Evolutionary conservation across 805 yeast genomes (phyloP).

Genomic region (Starmerella geochares): DNA sequence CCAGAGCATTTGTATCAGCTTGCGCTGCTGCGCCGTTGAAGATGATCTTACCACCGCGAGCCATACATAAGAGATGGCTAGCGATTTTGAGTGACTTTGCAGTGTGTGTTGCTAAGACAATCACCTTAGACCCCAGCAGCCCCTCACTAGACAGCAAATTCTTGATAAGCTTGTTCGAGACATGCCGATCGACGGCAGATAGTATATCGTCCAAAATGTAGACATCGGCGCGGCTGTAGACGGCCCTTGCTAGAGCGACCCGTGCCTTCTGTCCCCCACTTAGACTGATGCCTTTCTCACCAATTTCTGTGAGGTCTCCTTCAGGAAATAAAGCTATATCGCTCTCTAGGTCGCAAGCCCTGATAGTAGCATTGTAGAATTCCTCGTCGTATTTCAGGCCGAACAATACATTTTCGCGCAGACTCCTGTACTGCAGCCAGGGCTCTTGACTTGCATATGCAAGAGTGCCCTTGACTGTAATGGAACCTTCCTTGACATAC

Average conservation of each 20-base stretch:
- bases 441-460: slow-evolving; percentile 85
- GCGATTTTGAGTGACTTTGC: slow-evolving; percentile 50
- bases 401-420: slow-evolving; percentile 64
- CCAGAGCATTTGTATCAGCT: not conserved
- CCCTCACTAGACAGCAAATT: slow-evolving; percentile 73
- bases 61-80: slow-evolving; percentile 7
- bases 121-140: slow-evolving; percentile 59
- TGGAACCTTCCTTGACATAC: slow-evolving; percentile 57
- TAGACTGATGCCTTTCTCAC: slow-evolving; percentile 90
- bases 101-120: slow-evolving; percentile 73
- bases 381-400: slow-evolving; percentile 71
- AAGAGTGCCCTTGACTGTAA: slow-evolving; percentile 53
- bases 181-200: slow-evolving; percentile 92
- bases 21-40: slow-evolving; percentile 2
- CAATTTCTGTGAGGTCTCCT: slow-evolving; percentile 82
- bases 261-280: slow-evolving; percentile 96
- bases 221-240: slow-evolving; percentile 83
- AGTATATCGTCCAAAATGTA: slow-evolving; percentile 82
- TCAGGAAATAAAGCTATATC: slow-evolving; percentile 68
- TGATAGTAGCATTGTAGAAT: slow-evolving; percentile 43
- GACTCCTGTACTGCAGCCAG: slow-evolving; percentile 88
- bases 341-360: slow-evolving; percentile 71
- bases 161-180: slow-evolving; percentile 57
- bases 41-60: not conserved
- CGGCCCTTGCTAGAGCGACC: slow-evolving; percentile 82